Base-by-base conservation (phyloP, 2,329 filamentous ascomycete genomes). In the Pseudogymnoascus sp. region DNA sequence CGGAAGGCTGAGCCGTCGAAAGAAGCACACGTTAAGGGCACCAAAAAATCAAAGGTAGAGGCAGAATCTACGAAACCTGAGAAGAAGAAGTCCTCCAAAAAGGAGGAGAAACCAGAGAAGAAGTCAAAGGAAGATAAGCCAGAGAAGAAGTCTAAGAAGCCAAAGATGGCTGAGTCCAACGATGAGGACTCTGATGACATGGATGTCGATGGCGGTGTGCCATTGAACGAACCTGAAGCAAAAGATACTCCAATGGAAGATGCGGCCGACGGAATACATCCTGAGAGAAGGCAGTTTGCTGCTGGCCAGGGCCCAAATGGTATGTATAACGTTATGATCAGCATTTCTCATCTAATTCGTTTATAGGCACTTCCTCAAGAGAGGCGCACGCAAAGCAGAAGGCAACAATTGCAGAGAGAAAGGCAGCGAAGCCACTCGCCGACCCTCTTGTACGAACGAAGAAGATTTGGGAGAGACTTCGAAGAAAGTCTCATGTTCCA, bases 341-440 rank as follows among this genome's bases (percentile, higher is more conserved):
- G 16, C 14, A n/a, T 53, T 62, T 33, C 26, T 38, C 59, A 38
- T 33, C 60, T 70, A 63, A 67, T 61, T 61, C 53, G 14, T 26
- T 64, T 19, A 4, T 65, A 86, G 86, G 76, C 61, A 79, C 85
- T 75, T 90, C 82, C 64, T 91, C 90, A 7, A 88, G 87, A 73
- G 95, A 99, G 81, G 87, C 92, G 21, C 95, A 97, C 75, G 86
- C 87, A 60, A 96, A 96, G 76, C 95, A 99, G 78, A 96, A 93
- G 76, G 88, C 88, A 67, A 81, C 97, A 61, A 88, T 86, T 24
- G 88, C 87, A 72, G 93, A 97, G 74, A 90, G 96, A 69, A 97
- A 93, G 80, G 88, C 90, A 38, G 88, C 90, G 47, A 97, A 97
- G 78, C 95, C 95, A 24, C 87, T 97, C 69, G 92, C 93, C 72